Conservation (phyloP, 208 protist genomes). For the Trypanosoma congolense region DNA sequence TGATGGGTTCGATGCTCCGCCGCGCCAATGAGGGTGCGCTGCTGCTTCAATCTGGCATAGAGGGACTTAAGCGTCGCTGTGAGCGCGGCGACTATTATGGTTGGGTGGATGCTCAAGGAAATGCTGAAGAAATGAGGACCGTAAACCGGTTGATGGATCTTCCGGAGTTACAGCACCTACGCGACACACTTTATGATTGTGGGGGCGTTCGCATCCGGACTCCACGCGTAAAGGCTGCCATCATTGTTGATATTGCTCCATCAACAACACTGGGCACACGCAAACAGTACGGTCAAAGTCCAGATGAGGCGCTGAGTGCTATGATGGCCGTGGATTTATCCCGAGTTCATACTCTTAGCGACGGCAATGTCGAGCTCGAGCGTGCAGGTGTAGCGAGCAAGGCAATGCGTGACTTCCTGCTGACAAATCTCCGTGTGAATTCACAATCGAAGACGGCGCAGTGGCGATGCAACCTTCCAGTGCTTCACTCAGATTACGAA, state of each 20-base stretch:
- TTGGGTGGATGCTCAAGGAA: conserved; percentile 15
- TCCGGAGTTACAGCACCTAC: conserved; percentile 31
- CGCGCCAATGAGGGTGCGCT: conserved; percentile 66
- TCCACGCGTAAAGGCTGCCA: conserved; percentile 40
- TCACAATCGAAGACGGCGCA: conserved; percentile 27
- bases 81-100: conserved; percentile 22
- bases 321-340: conserved; percentile 55
- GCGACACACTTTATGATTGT: conserved; percentile 40
- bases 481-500: conserved; percentile 9
- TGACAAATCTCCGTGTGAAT: conserved; percentile 67
- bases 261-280: conserved; percentile 20
- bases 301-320: conserved; percentile 32
- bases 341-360: conserved; percentile 44
- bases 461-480: conserved; percentile 31
- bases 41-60: conserved; percentile 26
- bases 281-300: conserved; percentile 5
- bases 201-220: background rate
- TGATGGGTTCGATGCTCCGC: conserved; percentile 64
- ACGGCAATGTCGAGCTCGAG: conserved; percentile 40
- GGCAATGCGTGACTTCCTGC: conserved; percentile 69
- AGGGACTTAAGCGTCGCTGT: conserved; percentile 12
- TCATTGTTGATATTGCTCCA: conserved; percentile 80
- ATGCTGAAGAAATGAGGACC: conserved; percentile 36
- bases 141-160: conserved; percentile 64
- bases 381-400: conserved; percentile 52